A percentile compares a stretch with the other conserved stretches of the same genome.
Conservation (phyloP, 2,329 filamentous ascomycete species). For the Alternaria consortialis region DNA sequence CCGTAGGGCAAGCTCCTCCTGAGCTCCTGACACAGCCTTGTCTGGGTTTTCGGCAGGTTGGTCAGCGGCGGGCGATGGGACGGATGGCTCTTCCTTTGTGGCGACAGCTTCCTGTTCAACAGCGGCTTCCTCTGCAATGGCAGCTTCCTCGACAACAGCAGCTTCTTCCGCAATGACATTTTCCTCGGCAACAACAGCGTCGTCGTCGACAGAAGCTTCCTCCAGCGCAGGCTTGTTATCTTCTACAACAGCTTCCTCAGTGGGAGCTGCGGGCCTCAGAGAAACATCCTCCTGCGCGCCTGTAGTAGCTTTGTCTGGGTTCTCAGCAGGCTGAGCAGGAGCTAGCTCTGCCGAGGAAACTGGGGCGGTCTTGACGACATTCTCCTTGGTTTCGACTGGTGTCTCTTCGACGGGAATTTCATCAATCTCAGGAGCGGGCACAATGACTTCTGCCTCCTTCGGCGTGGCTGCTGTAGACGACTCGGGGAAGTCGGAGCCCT, state of each 20-base stretch:
- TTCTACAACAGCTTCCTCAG: conserved; percentile 47
- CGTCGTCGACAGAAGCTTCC: conserved; percentile 31
- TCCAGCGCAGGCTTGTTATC: conserved; percentile 34
- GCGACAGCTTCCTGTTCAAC: not conserved
- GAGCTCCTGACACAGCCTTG: conserved; percentile 54
- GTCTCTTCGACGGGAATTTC: conserved; percentile 10
- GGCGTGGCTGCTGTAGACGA: conserved; percentile 17
- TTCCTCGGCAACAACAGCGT: conserved; percentile 19
- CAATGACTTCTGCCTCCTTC: conserved; percentile 3
- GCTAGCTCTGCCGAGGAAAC: conserved; percentile 1
- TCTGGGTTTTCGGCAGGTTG: conserved; percentile 51
- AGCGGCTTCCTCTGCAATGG: conserved; percentile 2
- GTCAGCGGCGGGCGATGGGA: not conserved
- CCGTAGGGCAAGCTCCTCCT: conserved; percentile 54
- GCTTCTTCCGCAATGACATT: conserved; percentile 32
- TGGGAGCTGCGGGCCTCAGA: conserved; percentile 54
- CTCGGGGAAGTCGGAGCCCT: conserved; percentile 49
- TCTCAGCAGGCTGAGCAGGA: conserved; percentile 31
- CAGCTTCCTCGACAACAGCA: not conserved
- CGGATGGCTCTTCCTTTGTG: not conserved
- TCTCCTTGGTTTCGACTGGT: conserved; percentile 12
- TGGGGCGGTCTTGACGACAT: conserved; percentile 1
- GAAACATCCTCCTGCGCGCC: conserved; percentile 53
- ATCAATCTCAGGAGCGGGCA: conserved; percentile 3
- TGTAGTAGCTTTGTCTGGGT: conserved; percentile 57